Evolutionary conservation across 768 basidiomycete genomes (phyloP).

Genomic region (Chalciporus sphaerocephalus): DNA sequence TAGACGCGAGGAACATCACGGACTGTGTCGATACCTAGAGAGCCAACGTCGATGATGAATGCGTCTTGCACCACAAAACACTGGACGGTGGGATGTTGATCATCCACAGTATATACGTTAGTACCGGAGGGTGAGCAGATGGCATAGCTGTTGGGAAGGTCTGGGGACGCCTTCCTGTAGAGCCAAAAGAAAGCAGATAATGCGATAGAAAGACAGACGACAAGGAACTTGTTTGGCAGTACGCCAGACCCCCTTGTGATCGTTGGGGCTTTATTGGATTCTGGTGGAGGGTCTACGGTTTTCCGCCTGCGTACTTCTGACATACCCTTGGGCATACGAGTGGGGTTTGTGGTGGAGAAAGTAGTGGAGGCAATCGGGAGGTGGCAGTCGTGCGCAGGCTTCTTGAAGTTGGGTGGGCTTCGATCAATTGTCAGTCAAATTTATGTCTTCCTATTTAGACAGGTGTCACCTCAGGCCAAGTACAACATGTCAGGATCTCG

Average conservation of each 20-base stretch:
- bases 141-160: conserved; percentile 42
- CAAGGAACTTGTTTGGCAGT: background rate
- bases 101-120: conserved; percentile 67
- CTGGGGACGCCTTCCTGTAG: background rate
- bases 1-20: background rate
- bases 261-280: background rate
- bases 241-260: background rate
- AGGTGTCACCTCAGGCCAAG: too few species aligned
- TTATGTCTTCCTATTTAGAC: too few species aligned
- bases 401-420: too few species aligned
- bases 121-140: conserved; percentile 54
- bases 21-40: conserved; percentile 49
- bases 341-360: background rate
- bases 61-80: conserved; percentile 58
- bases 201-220: conserved; percentile 10
- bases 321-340: conserved; percentile 4
- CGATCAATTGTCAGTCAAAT: too few species aligned
- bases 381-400: too few species aligned
- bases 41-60: conserved; percentile 51
- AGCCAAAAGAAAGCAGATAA: conserved; percentile 10
- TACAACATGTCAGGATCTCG: too few species aligned
- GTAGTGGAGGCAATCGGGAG: too few species aligned
- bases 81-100: conserved; percentile 45
- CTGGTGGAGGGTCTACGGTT: background rate
- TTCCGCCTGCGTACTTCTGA: conserved; percentile 12